Base-by-base conservation (phyloP, 108 stramenopile species). In the Chaetoceros tenuissimus region DNA sequence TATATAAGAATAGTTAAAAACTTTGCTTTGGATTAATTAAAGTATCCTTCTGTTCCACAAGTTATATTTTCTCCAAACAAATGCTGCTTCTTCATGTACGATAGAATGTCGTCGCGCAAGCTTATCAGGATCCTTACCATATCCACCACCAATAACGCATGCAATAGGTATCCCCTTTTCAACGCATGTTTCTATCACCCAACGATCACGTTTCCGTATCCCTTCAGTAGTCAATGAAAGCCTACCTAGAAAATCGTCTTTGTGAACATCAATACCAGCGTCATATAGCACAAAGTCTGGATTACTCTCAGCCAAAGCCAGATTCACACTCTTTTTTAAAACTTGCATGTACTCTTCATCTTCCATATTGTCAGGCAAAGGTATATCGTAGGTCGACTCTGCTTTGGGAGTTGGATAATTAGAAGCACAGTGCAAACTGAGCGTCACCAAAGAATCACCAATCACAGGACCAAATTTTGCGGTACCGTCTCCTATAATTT, bases 261-360 rank as follows among this genome's bases (percentile, higher is more conserved):
- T 53, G 51, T 70, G 82, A 2, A 82, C 65, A 64, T 92, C 91
- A 0, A 87, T 83, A 8, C 91, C 91, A 18, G 87, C 91, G 73
- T 88, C 79, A 58, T 85, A 92, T 17, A 92, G 51, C 2, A 86
- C 69, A n/a, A 92, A 59, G 48, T 88, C 80, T 13, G 91, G 91
- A 29, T 72, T 31, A 8, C 77, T 46, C 44, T 73, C 74, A 0
- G 47, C 51, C 0, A 92, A 40, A 19, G 84, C 84, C 24, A 25
- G 40, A 1, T 70, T 55, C 18, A 90, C 73, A 24, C 66, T 62
- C 18, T 28, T n/a, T 48, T 47, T 20, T 45, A 92, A 58, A 2
- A 60, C 62, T 0, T 67, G 55, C 44, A 92, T 16, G 44, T 85
- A 88, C 47, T 71, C 71, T 0, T 68, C 72, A 55, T 92, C 87